These are phyloP conservation scores for Microsporum ferrugineum DNA, from an alignment of 2,329 filamentous ascomycete genomes.

Conservation along the genomic window DNA sequence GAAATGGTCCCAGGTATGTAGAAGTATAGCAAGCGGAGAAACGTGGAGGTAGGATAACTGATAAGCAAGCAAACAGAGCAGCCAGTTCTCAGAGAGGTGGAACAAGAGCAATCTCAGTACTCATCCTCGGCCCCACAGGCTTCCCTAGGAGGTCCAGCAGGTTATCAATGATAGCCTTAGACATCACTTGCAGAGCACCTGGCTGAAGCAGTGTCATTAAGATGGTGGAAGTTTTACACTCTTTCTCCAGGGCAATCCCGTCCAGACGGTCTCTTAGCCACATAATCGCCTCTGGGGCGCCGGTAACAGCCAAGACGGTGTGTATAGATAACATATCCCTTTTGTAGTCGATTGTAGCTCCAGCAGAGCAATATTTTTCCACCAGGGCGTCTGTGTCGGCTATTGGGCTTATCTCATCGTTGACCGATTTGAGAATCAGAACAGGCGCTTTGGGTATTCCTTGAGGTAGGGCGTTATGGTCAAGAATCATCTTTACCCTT, in stretches of 20 bases:
- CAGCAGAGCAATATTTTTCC: constrained; percentile 31
- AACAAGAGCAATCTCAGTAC: not conserved
- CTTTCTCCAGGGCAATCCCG: constrained; percentile 1
- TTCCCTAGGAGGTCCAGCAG: constrained; percentile 10
- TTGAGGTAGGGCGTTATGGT: constrained; percentile 24
- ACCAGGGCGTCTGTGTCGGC: constrained; percentile 37
- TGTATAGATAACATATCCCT: constrained; percentile 37
- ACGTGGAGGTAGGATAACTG: not conserved
- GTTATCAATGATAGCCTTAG: constrained; percentile 5
- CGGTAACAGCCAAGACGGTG: constrained; percentile 24
- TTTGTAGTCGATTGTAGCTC: constrained; percentile 35
- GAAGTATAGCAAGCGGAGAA: not conserved
- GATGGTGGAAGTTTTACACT: constrained; percentile 3
- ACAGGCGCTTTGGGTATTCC: constrained; percentile 38
- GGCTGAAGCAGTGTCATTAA: constrained; percentile 8
- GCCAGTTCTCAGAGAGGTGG: not conserved
- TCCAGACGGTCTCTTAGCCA: constrained; percentile 22
- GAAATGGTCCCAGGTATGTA: not conserved
- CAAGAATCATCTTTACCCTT: constrained; percentile 12
- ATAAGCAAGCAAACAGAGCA: not conserved
- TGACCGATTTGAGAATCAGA: constrained; percentile 41
- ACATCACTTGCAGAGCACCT: constrained; percentile 7
- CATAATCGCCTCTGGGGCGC: constrained; percentile 23
- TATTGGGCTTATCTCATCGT: constrained; percentile 37
- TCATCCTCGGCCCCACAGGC: not conserved